These are phyloP conservation scores for Mycena indigotica DNA, from an alignment of 768 basidiomycete genomes.

Conservation along the genomic window DNA sequence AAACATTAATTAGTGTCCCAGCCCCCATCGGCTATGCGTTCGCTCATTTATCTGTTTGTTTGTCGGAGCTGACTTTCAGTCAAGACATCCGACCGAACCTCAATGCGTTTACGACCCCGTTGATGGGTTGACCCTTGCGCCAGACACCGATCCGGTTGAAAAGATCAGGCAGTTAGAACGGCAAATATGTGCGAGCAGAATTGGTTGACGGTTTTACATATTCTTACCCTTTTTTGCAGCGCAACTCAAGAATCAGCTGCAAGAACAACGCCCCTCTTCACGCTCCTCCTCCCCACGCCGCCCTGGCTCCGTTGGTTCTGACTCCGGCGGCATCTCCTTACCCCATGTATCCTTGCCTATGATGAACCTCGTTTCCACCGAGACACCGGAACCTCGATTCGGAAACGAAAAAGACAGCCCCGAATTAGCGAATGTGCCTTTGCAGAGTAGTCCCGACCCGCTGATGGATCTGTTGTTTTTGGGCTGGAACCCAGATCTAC, in stretches of 20 bases:
- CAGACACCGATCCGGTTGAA: slow-evolving; percentile 77
- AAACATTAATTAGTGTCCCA: slow-evolving; percentile 78
- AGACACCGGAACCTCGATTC: slow-evolving; percentile 39
- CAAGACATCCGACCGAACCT: slow-evolving; percentile 84
- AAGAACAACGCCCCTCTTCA: slow-evolving; percentile 47
- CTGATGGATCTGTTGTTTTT: slow-evolving; percentile 69
- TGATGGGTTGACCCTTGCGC: slow-evolving; percentile 74
- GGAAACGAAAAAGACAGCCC: slow-evolving; percentile 55
- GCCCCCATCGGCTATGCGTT: slow-evolving; percentile 85
- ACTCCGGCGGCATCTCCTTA: slow-evolving; percentile 43
- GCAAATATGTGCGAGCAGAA: slow-evolving; percentile 62
- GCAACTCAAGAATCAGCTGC: slow-evolving; percentile 62
- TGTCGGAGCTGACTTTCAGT: slow-evolving; percentile 13
- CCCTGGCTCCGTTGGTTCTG: slow-evolving; percentile 24
- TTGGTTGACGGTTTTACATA: slow-evolving; percentile 10
- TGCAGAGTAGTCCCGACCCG: slow-evolving; percentile 48
- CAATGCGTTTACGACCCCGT: slow-evolving; percentile 87
- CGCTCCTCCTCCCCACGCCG: slow-evolving; percentile 43
- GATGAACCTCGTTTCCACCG: slow-evolving; percentile 42
- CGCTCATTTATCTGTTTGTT: slow-evolving; percentile 30
- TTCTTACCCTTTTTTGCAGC: slow-evolving; percentile 39
- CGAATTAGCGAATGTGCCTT: slow-evolving; percentile 42
- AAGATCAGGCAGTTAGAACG: slow-evolving; percentile 78
- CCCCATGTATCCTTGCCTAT: slow-evolving; percentile 48
- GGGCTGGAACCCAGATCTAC: slow-evolving; percentile 86